Evolutionary conservation across 345 rosid species (phyloP), one percentile per base, ranked within the genome.

Genomic region (Microthlaspi erraticum): DNA sequence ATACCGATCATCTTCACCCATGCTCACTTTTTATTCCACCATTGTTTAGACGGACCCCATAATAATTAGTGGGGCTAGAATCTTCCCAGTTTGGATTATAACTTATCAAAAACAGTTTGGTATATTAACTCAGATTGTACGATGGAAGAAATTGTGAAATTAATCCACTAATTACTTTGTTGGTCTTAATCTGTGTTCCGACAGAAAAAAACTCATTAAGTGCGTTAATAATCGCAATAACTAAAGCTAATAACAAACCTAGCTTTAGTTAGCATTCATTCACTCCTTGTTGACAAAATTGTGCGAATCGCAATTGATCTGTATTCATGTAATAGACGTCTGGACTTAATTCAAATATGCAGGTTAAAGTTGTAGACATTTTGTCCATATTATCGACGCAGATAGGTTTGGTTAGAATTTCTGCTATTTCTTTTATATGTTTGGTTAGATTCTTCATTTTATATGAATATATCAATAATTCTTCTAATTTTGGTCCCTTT

Each of bases 41-140:
- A 59, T 19, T 41, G 26, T 33, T 54, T 10, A 8, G 8, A 66
- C 41, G 72, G 78, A 50, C 72, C 73, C 68, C 5, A 4, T 14
- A 41, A 50, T 42, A 59, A 59, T 39, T 33, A 49, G 20, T 59
- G 72, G 67, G 17, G 50, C 62, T 20, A 41, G 1, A 74, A 36
- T 73, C 36, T 10, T 46, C 50, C 34, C 23, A 17, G 43, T 54
- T 20, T 58, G 44, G 77, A 4, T 58, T 73, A 23, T 7, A 59
- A 41, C 46, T 48, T 50, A 74, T 74, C 78, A 17, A 66, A 49
- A 42, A 66, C 62, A 59, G 56, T 66, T 73, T 17, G 33, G 67
- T 33, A 11, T 49, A 14, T 49, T 41, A 11, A 50, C 39, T 50
- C 60, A 58, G 14, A 38, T 49, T 66, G 29, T 50, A 49, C 26